Percentiles rank a stretch among this genome's conserved stretches.
These are phyloP conservation scores for Paracorniculantispora psalliotae DNA, from an alignment of 2,329 filamentous ascomycete genomes.

Conservation along the genomic window DNA sequence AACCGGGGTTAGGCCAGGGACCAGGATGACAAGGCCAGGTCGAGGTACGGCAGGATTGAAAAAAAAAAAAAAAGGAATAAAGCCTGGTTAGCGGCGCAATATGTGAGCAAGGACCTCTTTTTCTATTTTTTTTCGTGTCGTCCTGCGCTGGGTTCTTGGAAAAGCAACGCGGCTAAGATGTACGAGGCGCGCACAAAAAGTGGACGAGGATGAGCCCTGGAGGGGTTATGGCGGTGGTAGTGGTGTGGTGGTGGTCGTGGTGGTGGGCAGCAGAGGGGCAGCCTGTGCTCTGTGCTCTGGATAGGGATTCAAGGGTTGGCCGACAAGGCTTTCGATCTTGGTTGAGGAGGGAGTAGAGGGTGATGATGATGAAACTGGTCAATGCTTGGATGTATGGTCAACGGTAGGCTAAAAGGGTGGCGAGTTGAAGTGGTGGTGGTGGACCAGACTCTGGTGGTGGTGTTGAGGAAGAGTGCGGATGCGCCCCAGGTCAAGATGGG, in stretches of 20 bases:
- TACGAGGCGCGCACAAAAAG: constrained; percentile 6
- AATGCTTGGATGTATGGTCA: not conserved
- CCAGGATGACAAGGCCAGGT: not conserved
- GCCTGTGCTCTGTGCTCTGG: too few species aligned
- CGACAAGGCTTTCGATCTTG: too few species aligned
- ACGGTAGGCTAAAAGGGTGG: not conserved
- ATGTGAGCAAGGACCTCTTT: not conserved
- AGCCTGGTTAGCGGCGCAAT: not conserved
- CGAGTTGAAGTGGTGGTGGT: not conserved
- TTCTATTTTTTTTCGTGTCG: not conserved
- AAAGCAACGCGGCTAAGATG: constrained; percentile 6
- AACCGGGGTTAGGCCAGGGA: constrained; percentile 5
- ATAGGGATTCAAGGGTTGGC: not conserved
- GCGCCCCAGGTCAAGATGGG: not conserved
- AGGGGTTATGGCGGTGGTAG: not conserved
- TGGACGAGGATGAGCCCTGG: constrained; percentile 2
- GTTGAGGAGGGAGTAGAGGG: too few species aligned
- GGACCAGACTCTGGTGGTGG: not conserved
- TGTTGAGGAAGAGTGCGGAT: not conserved
- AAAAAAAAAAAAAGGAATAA: not conserved
- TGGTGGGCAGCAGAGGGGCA: too few species aligned
- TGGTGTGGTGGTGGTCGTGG: not conserved
- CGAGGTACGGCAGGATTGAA: not conserved
- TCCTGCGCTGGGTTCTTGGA: not conserved
- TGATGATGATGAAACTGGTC: not conserved